Evolutionary conservation across 169 alveolate genomes (phyloP).

Genomic region (Babesia bovis): DNA sequence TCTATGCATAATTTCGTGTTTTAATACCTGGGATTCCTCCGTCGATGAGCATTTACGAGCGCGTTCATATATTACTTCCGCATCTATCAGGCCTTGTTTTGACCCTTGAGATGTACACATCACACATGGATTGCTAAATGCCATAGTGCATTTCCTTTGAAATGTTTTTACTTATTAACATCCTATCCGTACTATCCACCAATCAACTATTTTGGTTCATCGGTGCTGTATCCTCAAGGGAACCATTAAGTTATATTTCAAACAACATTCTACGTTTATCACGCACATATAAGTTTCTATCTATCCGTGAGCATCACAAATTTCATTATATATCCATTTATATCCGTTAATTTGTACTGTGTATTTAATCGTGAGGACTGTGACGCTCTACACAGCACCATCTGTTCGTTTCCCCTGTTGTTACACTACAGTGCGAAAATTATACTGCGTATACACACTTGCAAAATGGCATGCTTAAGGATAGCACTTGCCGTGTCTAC

Average conservation of each 20-base stretch:
- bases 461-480: slow-evolving; percentile 5
- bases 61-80: slow-evolving; percentile 22
- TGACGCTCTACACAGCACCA: slow-evolving; percentile 9
- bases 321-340: too few species aligned
- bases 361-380: too few species aligned
- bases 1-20: not conserved
- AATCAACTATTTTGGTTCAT: too few species aligned
- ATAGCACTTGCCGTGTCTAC: not conserved
- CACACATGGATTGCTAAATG: not conserved
- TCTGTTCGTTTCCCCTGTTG: not conserved
- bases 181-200: too few species aligned
- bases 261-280: too few species aligned
- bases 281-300: too few species aligned
- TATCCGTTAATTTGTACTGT: too few species aligned
- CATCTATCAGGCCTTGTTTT: slow-evolving; percentile 28
- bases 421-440: not conserved
- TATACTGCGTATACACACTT: not conserved
- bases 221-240: too few species aligned
- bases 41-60: not conserved
- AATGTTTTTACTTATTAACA: too few species aligned
- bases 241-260: too few species aligned
- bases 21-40: slow-evolving; percentile 12
- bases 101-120: not conserved
- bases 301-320: too few species aligned
- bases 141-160: not conserved